Percentiles rank a stretch among this genome's conserved stretches.
These are phyloP conservation scores for Pythium oligandrum DNA, from an alignment of 352 stramenopile genomes.

Conservation along the genomic window DNA sequence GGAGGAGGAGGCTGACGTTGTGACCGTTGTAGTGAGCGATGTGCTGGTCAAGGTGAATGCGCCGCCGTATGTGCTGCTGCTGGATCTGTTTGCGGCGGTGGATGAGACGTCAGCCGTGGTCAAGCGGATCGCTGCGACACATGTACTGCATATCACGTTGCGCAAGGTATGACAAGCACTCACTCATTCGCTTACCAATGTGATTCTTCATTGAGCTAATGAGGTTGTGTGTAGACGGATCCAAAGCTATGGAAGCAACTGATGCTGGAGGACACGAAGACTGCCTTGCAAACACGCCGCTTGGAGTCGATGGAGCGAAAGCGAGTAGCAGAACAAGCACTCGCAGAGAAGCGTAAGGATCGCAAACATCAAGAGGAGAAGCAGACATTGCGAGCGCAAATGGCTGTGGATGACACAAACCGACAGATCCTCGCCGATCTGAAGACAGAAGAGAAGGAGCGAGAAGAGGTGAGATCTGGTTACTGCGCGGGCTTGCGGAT, in stretches of 20 bases:
- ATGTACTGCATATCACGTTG: constrained; percentile 40
- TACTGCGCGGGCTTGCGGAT: too few species aligned
- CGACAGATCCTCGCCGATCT: constrained; percentile 66
- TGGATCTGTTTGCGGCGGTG: constrained; percentile 59
- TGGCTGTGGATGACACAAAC: constrained; percentile 74
- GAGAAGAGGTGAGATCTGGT: constrained; percentile 50
- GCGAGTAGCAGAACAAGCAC: constrained; percentile 26
- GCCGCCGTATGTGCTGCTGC: constrained; percentile 62
- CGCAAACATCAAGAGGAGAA: constrained; percentile 62
- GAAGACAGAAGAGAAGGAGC: constrained; percentile 70
- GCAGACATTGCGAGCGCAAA: constrained; percentile 69
- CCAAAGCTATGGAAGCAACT: constrained; percentile 41
- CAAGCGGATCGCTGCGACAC: constrained; percentile 34
- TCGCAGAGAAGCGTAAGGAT: constrained; percentile 47
- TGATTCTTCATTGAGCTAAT: too few species aligned
- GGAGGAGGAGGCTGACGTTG: too few species aligned
- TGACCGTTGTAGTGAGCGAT: constrained; percentile 47
- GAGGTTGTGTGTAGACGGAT: constrained; percentile 8
- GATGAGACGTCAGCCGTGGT: constrained; percentile 45
- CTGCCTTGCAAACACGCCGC: constrained; percentile 30
- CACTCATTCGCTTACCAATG: too few species aligned
- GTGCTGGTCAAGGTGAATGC: constrained; percentile 79
- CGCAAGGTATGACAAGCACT: constrained; percentile 28
- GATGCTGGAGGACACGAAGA: constrained; percentile 30
- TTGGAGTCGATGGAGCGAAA: constrained; percentile 65